Evolutionary conservation across 2,329 filamentous ascomycete genomes (phyloP).

Genomic region (Fusarium sp.): DNA sequence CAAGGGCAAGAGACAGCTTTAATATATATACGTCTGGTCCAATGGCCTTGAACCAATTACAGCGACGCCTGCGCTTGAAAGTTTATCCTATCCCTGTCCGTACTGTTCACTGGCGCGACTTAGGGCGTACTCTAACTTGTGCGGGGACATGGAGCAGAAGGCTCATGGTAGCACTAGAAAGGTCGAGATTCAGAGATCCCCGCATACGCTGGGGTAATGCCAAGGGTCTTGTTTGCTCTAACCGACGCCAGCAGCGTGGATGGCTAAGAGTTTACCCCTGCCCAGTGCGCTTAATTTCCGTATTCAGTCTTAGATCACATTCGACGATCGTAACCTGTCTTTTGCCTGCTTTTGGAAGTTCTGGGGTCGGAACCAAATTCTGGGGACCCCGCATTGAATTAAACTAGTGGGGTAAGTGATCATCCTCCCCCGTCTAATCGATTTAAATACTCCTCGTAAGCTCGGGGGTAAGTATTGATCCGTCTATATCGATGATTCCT

Average conservation of each 20-base stretch:
- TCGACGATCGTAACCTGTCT: background rate
- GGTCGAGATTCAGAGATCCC: slow-evolving; percentile 2
- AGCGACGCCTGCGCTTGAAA: background rate
- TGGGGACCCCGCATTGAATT: background rate
- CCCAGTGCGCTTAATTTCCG: background rate
- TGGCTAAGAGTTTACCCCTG: background rate
- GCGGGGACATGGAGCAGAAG: background rate
- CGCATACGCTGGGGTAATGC: slow-evolving; percentile 6
- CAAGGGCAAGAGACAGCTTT: background rate
- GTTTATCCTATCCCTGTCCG: slow-evolving; percentile 4
- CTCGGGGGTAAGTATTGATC: background rate
- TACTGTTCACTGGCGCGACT: background rate
- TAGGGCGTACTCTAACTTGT: background rate
- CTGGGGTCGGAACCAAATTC: background rate
- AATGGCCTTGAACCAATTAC: background rate
- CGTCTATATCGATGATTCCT: background rate
- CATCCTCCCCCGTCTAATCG: background rate
- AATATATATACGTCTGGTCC: background rate
- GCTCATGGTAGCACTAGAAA: slow-evolving; percentile 4
- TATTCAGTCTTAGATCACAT: background rate
- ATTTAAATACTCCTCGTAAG: background rate
- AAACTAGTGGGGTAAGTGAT: background rate
- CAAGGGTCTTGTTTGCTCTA: background rate
- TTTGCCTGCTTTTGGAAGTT: background rate
- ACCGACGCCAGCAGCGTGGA: background rate